Base-by-base conservation (phyloP, 257 asterid genomes). In the Buddleja alternifolia region DNA sequence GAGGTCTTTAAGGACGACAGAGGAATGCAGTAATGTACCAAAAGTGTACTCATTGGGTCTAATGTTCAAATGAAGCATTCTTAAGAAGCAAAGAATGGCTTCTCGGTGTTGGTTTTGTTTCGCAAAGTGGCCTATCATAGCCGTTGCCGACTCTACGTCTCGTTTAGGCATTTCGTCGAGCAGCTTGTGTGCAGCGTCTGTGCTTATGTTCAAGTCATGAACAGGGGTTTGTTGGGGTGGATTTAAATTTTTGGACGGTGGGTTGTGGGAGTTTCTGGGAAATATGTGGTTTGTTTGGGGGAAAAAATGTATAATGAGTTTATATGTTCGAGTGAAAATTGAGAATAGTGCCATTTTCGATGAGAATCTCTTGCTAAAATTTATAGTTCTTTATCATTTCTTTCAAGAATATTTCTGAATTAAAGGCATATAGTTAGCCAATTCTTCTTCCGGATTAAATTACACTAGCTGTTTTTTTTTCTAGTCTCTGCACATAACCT, bases 41-140 rank as follows among this genome's bases (percentile, higher is more conserved):
- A 93, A 88, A 36, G 96, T 93, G 88, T 84, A 84, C 76, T 83
- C 92, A 17, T 86, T 88, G 6, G 97, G 96, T 51, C 23, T 85
- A 11, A 93, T 75, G 63, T 56, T 50, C 36, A 40, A 40, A 62
- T 66, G 74, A 25, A 85, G 80, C 93, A 86, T 82, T 76, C 73
- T 78, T 21, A 73, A 66, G 83, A 88, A 86, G 73, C 73, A 68
- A 67, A 9, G 6, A 3, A 87, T 57, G 54, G 93, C 86, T 71
- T 83, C 89, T 24, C 71, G 56, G 73, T 85, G 93, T 42, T 40
- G 84, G 69, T 78, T 81, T 21, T 71, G 82, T 73, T 77, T 77
- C 6, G 90, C 84, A 15, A 86, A 73, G 25, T 53, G 80, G 80
- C 89, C 61, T 5, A 90, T 81, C 63, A 83, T 51, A 48, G 92